Percentiles rank a stretch among this genome's conserved stretches.
Conservation (phyloP, 176 grass and related monocot genomes). For the Thalia dealbata region DNA sequence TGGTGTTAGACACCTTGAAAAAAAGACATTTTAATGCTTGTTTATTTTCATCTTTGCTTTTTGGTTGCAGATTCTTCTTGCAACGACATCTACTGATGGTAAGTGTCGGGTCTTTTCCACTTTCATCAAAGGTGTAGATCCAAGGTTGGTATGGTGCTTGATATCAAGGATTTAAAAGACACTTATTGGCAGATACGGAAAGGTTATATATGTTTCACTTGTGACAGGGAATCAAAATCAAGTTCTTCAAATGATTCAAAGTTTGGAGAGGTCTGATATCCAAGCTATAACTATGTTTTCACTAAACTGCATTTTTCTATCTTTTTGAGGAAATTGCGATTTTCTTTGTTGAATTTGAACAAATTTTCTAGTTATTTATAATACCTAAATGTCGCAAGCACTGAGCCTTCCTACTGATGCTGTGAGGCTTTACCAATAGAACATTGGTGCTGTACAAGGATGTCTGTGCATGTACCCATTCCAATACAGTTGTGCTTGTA, state of each 20-base stretch:
- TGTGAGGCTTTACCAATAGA: not conserved
- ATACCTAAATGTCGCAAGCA: not conserved
- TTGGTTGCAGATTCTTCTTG: constrained; percentile 75
- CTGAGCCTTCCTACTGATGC: not conserved
- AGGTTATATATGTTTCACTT: constrained; percentile 24
- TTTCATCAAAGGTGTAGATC: constrained; percentile 87
- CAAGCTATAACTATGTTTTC: not conserved
- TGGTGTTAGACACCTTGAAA: not conserved
- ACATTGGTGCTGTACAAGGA: not conserved
- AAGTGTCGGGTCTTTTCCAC: constrained; percentile 97
- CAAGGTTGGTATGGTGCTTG: constrained; percentile 37
- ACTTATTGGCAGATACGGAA: constrained; percentile 18
- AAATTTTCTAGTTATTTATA: not conserved
- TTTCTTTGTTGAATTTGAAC: not conserved
- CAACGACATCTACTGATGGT: constrained; percentile 94
- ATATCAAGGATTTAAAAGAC: constrained; percentile 10
- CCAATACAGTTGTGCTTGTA: not conserved
- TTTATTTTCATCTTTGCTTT: constrained; percentile 22
- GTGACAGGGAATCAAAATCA: constrained; percentile 49
- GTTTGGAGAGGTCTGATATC: constrained; percentile 70
- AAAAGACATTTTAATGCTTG: not conserved
- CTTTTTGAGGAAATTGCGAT: too few species aligned
- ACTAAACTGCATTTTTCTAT: not conserved
- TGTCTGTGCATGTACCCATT: not conserved
- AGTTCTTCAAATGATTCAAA: constrained; percentile 55